Percentiles rank a stretch among this genome's conserved stretches.
Conservation (phyloP, 176 grass and related monocot species). For the Dendrocalamus sinicus region DNA sequence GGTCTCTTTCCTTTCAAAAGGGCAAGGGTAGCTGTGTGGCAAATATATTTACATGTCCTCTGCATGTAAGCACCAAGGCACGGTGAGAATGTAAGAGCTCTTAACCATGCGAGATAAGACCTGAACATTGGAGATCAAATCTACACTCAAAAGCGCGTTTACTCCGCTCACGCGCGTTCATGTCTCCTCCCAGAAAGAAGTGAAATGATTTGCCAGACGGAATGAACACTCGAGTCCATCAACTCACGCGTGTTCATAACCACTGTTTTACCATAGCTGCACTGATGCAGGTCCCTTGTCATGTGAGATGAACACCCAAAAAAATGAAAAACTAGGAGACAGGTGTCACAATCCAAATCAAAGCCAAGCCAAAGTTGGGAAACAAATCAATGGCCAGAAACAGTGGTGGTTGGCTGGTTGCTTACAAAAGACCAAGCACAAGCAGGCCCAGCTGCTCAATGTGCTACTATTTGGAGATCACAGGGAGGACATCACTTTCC, state of each 20-base stretch:
- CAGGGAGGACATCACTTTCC: slow-evolving; percentile 51
- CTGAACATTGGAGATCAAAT: slow-evolving; percentile 1
- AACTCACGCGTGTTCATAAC: background rate
- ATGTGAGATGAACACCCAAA: slow-evolving; percentile 16
- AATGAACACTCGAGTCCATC: slow-evolving; percentile 16
- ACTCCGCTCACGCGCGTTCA: background rate
- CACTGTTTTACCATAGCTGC: slow-evolving; percentile 21
- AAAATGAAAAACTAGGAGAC: background rate
- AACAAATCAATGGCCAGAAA: slow-evolving; percentile 21
- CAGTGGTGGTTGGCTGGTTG: background rate
- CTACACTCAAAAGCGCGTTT: background rate
- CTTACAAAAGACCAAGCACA: slow-evolving; percentile 2
- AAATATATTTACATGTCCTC: too few relatives aligned
- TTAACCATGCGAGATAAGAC: slow-evolving; percentile 5
- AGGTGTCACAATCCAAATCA: slow-evolving; percentile 29
- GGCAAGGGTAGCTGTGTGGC: too few relatives aligned
- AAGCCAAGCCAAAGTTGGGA: slow-evolving; percentile 24
- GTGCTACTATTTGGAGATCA: slow-evolving; percentile 29
- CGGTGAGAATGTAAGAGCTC: slow-evolving; percentile 7
- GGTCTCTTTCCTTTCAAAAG: too few relatives aligned
- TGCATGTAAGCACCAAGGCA: background rate
- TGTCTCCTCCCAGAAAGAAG: background rate
- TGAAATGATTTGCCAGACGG: slow-evolving; percentile 34
- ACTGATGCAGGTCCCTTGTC: background rate
- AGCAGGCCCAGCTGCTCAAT: slow-evolving; percentile 11